These are phyloP conservation scores for Suhomyces yuchorum DNA, from an alignment of 1,139 yeast genomes.

Conservation along the genomic window DNA sequence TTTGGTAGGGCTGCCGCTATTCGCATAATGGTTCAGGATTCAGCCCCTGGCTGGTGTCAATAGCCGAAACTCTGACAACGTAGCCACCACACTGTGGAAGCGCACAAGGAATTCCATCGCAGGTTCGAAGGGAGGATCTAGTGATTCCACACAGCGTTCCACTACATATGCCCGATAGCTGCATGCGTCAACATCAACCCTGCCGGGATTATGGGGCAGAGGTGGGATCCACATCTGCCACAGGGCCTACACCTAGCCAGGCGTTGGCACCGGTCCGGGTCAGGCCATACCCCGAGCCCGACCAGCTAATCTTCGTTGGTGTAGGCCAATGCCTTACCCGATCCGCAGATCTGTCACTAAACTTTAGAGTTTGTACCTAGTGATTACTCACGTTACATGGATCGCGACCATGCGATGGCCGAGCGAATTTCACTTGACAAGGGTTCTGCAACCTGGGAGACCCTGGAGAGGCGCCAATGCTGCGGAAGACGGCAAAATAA, in stretches of 20 bases:
- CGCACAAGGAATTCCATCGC: not conserved
- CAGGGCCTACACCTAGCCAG: too few species aligned
- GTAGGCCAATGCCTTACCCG: conserved; percentile 3
- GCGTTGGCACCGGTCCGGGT: too few species aligned
- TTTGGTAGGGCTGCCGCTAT: not conserved
- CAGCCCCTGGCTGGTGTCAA: not conserved
- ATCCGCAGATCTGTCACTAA: conserved; percentile 4
- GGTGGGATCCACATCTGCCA: not conserved
- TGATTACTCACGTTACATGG: conserved; percentile 2
- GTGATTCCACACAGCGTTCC: not conserved
- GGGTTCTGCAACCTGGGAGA: not conserved
- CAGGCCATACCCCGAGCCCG: not conserved
- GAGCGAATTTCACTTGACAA: not conserved
- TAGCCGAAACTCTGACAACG: not conserved
- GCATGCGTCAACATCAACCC: conserved; percentile 2
- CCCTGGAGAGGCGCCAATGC: not conserved
- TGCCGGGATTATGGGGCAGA: not conserved
- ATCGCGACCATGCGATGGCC: conserved; percentile 1
- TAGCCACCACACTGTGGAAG: not conserved
- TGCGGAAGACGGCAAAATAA: not conserved
- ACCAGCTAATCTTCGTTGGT: conserved; percentile 1
- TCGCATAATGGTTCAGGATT: not conserved
- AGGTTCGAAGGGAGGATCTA: not conserved
- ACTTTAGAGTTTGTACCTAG: conserved; percentile 3
- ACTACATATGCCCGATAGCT: not conserved